A percentile compares a stretch with the other conserved stretches of the same genome.
phyloP scores from a whole-genome alignment of 2,329 filamentous ascomycete species.

The Botrytis hyacinthi region DNA sequence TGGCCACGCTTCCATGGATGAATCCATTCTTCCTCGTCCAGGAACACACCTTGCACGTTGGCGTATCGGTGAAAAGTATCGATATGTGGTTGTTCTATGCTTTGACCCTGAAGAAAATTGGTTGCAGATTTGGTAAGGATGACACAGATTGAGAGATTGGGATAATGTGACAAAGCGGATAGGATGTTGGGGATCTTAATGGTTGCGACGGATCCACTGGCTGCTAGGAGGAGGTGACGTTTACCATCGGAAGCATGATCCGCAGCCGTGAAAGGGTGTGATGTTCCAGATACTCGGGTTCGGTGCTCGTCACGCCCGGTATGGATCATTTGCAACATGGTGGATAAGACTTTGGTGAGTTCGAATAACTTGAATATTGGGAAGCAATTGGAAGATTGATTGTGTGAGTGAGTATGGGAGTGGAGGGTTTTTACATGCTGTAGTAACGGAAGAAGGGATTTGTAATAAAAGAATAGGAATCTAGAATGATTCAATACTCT shows the following conservation, averaged over 20 bases:
- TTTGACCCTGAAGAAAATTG: constrained; percentile 75
- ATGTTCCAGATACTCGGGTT: constrained; percentile 16
- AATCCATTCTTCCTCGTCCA: constrained; percentile 83
- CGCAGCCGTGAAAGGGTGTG: constrained; percentile 32
- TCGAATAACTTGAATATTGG: neutral
- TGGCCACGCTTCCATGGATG: constrained; percentile 73
- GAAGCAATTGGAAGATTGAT: neutral
- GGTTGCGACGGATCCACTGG: constrained; percentile 76
- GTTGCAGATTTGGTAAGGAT: constrained; percentile 72
- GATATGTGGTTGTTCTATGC: constrained; percentile 71
- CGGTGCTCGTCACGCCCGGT: constrained; percentile 22
- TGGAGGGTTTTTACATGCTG: neutral
- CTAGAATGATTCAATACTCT: neutral
- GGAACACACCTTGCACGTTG: constrained; percentile 78
- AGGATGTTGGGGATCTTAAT: constrained; percentile 77
- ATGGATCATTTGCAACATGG: constrained; percentile 29
- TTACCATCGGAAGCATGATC: constrained; percentile 48
- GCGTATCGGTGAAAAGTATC: constrained; percentile 56
- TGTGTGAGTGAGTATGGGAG: neutral
- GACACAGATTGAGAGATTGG: constrained; percentile 73
- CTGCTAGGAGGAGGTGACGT: constrained; percentile 62
- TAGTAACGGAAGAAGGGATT: neutral
- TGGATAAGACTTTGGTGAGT: neutral
- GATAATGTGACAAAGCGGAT: constrained; percentile 51
- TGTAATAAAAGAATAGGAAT: neutral